A percentile compares a stretch with the other conserved stretches of the same genome.
These are phyloP conservation scores for Neonectria coccinea DNA, from an alignment of 2,329 filamentous ascomycete genomes.

Conservation along the genomic window DNA sequence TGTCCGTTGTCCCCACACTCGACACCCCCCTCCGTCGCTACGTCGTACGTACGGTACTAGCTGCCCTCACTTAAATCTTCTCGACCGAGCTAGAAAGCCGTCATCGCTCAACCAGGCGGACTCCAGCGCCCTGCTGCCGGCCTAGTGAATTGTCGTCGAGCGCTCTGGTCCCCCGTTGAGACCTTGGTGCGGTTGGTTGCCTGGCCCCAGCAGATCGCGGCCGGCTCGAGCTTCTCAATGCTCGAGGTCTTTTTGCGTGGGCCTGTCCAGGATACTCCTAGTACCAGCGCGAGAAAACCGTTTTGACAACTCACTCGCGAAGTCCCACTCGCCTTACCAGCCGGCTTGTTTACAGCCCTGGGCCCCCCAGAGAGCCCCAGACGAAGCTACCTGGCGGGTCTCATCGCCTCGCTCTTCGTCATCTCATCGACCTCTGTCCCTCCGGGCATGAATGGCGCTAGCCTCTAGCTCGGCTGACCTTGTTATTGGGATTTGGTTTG, in stretches of 20 bases:
- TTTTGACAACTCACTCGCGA: constrained; percentile 52
- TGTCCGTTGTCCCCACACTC: constrained; percentile 32
- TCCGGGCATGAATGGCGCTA: constrained; percentile 47
- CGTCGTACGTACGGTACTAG: constrained; percentile 25
- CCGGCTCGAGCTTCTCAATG: constrained; percentile 57
- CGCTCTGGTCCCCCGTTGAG: constrained; percentile 47
- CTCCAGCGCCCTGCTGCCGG: constrained; percentile 39
- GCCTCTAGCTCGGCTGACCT: constrained; percentile 44
- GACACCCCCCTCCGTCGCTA: constrained; percentile 25
- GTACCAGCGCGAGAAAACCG: constrained; percentile 53
- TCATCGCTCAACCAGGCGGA: constrained; percentile 43
- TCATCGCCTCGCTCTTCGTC: constrained; percentile 47
- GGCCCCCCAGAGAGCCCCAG: constrained; percentile 43
- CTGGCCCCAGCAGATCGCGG: constrained; percentile 51
- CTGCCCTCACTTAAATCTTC: constrained; percentile 39
- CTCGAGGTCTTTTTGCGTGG: constrained; percentile 53
- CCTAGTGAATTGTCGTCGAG: constrained; percentile 38
- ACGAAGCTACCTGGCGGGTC: constrained; percentile 42
- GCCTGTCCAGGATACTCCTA: constrained; percentile 55
- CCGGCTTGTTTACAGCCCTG: constrained; percentile 34
- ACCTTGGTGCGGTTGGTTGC: constrained; percentile 57
- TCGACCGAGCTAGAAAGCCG: constrained; percentile 40
- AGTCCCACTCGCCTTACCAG: constrained; percentile 46
- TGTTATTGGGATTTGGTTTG: constrained; percentile 46
- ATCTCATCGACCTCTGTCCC: constrained; percentile 44